These are phyloP conservation scores for Sugiyamaella valdiviana DNA, from an alignment of 805 yeast genomes.

Conservation along the genomic window DNA sequence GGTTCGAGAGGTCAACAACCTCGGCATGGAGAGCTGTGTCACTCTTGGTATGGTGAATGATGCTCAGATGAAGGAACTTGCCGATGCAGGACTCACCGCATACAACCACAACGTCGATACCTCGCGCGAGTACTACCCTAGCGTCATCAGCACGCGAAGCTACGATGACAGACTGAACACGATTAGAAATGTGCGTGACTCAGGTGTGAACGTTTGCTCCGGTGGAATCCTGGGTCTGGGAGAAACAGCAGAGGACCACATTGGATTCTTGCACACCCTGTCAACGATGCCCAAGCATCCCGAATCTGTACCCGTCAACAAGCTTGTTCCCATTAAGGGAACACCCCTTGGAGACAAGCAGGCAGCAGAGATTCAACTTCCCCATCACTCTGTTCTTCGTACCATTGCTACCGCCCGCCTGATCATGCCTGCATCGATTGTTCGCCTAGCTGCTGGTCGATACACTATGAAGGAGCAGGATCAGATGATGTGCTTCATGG, in stretches of 20 bases:
- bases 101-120: conserved; percentile 79
- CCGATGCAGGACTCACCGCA: conserved; percentile 71
- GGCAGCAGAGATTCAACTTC: conserved; percentile 36
- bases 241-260: conserved; percentile 64
- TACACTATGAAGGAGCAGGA: conserved; percentile 74
- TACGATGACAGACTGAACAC: conserved; percentile 69
- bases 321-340: conserved; percentile 72
- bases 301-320: conserved; percentile 74
- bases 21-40: conserved; percentile 73
- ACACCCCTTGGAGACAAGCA: conserved; percentile 56
- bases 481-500: conserved; percentile 67
- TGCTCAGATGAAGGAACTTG: conserved; percentile 54
- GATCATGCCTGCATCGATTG: conserved; percentile 64
- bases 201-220: conserved; percentile 65
- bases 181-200: conserved; percentile 53
- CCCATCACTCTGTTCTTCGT: conserved; percentile 57
- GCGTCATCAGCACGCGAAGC: conserved; percentile 61
- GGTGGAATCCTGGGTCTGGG: conserved; percentile 80
- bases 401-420: conserved; percentile 73
- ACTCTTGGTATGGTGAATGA: conserved; percentile 71
- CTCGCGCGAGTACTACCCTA: conserved; percentile 68
- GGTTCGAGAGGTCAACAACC: conserved; percentile 56
- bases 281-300: conserved; percentile 69
- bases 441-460: conserved; percentile 75
- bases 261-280: conserved; percentile 60